Conservation (phyloP, 2,329 filamentous ascomycete genomes). For the Stagonosporopsis cucurbitacearum region DNA sequence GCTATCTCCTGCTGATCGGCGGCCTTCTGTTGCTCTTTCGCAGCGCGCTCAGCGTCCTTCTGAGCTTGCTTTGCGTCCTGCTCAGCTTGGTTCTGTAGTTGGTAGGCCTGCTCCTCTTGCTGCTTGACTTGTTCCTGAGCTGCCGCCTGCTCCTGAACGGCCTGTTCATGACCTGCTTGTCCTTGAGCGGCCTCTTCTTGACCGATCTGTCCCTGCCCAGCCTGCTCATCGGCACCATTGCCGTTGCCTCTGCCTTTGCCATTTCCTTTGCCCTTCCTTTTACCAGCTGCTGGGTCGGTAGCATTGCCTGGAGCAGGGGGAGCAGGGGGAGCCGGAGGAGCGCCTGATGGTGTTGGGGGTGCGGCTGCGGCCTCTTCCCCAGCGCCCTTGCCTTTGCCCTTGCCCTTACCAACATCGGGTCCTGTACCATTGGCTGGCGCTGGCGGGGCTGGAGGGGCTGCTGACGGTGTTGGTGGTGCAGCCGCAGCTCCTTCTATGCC, state of each 20-base stretch:
- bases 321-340: not conserved
- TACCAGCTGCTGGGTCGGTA: not conserved
- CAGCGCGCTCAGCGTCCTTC: conserved; percentile 8
- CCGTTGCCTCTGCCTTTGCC: conserved; percentile 11
- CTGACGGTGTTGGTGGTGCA: not conserved
- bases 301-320: not conserved
- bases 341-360: not conserved
- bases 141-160: not conserved
- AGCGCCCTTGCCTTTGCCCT: conserved; percentile 21
- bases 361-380: conserved; percentile 3
- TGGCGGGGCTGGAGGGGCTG: not conserved
- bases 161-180: not conserved
- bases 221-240: conserved; percentile 15
- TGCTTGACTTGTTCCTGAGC: conserved; percentile 2
- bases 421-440: conserved; percentile 1
- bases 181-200: not conserved
- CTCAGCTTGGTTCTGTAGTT: conserved; percentile 9
- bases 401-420: conserved; percentile 4
- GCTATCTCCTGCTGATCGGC: conserved; percentile 10
- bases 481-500: not conserved
- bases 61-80: conserved; percentile 15
- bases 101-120: conserved; percentile 1
- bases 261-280: not conserved
- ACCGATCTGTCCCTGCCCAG: not conserved
- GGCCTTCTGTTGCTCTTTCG: conserved; percentile 14